A percentile compares a stretch with the other conserved stretches of the same genome.
These are phyloP conservation scores for Nidularia pulvinata DNA, from an alignment of 768 basidiomycete genomes.

Conservation along the genomic window DNA sequence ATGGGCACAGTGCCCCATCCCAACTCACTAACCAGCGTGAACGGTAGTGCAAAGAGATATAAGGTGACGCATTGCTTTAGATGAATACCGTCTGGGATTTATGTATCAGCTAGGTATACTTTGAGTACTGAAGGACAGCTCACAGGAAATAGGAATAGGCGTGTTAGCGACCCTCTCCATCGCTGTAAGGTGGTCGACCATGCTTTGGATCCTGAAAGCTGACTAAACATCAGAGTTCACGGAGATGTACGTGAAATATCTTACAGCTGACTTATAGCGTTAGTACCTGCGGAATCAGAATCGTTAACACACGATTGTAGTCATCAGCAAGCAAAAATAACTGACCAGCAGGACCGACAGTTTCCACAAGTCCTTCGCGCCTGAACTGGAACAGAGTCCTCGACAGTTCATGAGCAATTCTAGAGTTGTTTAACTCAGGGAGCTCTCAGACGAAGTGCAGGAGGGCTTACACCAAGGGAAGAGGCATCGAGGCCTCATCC, in stretches of 20 bases:
- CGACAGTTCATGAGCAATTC: conserved; percentile 83
- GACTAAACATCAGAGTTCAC: too few species aligned
- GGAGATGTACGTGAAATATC: too few species aligned
- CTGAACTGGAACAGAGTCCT: conserved; percentile 71
- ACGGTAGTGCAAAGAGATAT: conserved; percentile 89
- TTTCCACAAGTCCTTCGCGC: conserved; percentile 82
- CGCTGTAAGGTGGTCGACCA: conserved; percentile 82
- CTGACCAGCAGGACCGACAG: conserved; percentile 85
- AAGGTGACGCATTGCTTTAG: conserved; percentile 94
- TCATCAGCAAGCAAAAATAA: conserved; percentile 1
- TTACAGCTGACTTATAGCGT: conserved; percentile 73
- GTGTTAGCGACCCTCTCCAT: conserved; percentile 95
- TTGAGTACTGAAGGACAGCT: conserved; percentile 16
- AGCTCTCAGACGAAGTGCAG: neutral
- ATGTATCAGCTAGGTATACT: conserved; percentile 5
- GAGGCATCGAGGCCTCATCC: conserved; percentile 65
- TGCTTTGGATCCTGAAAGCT: conserved; percentile 63
- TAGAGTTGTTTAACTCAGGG: conserved; percentile 16
- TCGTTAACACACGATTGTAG: neutral
- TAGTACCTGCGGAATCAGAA: conserved; percentile 51
- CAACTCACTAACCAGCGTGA: conserved; percentile 81
- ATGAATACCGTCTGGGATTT: conserved; percentile 76
- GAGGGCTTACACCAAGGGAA: conserved; percentile 71
- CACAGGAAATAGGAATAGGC: conserved; percentile 78
- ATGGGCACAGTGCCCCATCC: conserved; percentile 87